Base-by-base conservation (phyloP, 1,139 yeast genomes). In the Yamadazyma taylorii region DNA sequence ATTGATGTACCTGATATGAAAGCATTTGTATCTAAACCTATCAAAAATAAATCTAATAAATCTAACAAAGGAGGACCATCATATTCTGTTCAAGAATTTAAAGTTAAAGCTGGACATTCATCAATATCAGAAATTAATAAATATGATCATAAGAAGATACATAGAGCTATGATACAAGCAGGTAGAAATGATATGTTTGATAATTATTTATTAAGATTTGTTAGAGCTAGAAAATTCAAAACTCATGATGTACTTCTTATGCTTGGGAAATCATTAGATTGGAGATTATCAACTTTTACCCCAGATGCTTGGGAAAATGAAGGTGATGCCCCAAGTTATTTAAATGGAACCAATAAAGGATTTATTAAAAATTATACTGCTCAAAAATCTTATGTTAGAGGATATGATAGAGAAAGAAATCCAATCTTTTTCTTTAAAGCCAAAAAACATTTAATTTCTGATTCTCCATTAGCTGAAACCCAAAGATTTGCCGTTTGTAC, bases 181-280 rank as follows among this genome's bases (percentile, higher is more conserved):
- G 24, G 45, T 23, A 59, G 68, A 48, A 60, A 63, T 34, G 73
- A 68, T 45, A 55, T 63, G 34, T 39, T 58, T 16, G 76, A 71
- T 45, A 66, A 67, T 42, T 53, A 54, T 35, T 21, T 64, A 4
- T 60, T 67, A 43, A 56, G 66, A 39, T 71, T 63, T 34, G 52
- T 69, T 23, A 57, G 75, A 40, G 77, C 77, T 24, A 68, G 77
- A 51, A 69, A 69, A 46, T 66, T 64, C 55, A 58, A 64, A 30
- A 45, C 61, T 16, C 60, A 60, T 19, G 58, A 60, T 35, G 61
- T 66, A 1, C 33, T 69, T 28, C 51, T 43, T 3, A 70, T 71
- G 76, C 43, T 64, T 24, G 29, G 53, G 25, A 65, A 64, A 40
- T 63, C 73, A 4, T 51, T 67, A 38, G 51, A 63, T 36, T 71